Base-by-base conservation (phyloP, 495 filamentous ascomycete species). In the Aspergillus olivimuriae region DNA sequence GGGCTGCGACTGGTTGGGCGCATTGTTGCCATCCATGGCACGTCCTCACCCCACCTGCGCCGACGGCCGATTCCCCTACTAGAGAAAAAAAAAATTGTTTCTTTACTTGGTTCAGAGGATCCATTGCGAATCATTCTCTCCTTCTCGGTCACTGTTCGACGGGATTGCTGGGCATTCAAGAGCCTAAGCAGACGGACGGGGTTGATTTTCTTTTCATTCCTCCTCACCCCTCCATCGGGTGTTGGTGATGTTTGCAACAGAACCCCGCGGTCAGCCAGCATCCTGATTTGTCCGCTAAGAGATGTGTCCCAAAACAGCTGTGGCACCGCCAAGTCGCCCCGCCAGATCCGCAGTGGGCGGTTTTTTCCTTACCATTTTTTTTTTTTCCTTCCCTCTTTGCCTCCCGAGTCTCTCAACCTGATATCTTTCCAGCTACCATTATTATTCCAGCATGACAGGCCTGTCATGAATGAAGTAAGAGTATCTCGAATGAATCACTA, bases 141-240 rank as follows among this genome's bases (percentile, higher is more conserved):
- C 42, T 41, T 36, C 23, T 23, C 17, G 24, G 45, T 51, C 42
- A 45, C 42, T 46, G 48, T 52, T 41, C 22, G 44, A 55, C 45
- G 37, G 46, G 41, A 44, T 53, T 44, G 52, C 66, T 70, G 66
- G 66, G 66, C 66, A 68, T 63, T n/a, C n/a, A n/a, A n/a, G n/a
- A n/a, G n/a, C n/a, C n/a, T n/a, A n/a, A n/a, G n/a, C n/a, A n/a
- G n/a, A n/a, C n/a, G n/a, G n/a, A n/a, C n/a, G n/a, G n/a, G n/a
- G n/a, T n/a, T n/a, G n/a, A n/a, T n/a, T n/a, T n/a, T 53, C 51
- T 51, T 51, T 31, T 40, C 23, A 41, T 26, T 47, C 28, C n/a
- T n/a, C n/a, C n/a, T 34, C 22, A 20, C 14, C 21, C 23, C 11
- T 36, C 2, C 16, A 43, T 32, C 44, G 34, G n/a, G 30, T 50